phyloP scores from a whole-genome alignment of 1,284 basidiomycete species.

The Trichosporon ovoides region DNA sequence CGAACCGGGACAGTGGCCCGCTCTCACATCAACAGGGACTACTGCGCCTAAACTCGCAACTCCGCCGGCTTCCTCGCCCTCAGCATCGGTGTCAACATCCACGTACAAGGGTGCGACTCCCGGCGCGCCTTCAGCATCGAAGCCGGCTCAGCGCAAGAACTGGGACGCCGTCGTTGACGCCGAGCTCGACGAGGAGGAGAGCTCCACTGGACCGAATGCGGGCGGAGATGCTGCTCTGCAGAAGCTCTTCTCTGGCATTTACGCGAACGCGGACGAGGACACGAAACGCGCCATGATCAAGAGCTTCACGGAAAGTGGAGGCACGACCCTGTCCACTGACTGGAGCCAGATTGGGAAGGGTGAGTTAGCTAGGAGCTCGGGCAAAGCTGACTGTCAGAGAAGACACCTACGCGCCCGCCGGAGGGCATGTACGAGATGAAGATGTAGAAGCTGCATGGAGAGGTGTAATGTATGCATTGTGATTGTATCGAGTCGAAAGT shows the following conservation, averaged over 20 bases:
- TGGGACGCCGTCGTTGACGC: constrained; percentile 43
- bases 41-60: not conserved
- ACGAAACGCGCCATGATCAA: constrained; percentile 91
- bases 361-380: constrained; percentile 11
- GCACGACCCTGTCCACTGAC: constrained; percentile 87
- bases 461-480: not conserved
- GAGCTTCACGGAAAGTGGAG: constrained; percentile 84
- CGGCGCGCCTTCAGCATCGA: not conserved
- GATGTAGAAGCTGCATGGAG: constrained; percentile 4
- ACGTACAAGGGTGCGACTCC: not conserved
- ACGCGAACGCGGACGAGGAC: constrained; percentile 77
- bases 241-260: constrained; percentile 57
- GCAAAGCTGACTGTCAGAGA: not conserved
- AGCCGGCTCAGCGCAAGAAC: constrained; percentile 32
- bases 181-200: constrained; percentile 27
- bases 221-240: constrained; percentile 44
- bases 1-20: constrained; percentile 59
- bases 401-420: constrained; percentile 58
- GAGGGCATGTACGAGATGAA: constrained; percentile 60
- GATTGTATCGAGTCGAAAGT: not conserved
- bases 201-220: constrained; percentile 31
- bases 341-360: constrained; percentile 78
- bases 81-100: not conserved
- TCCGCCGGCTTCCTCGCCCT: not conserved
- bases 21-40: constrained; percentile 30